Evolutionary conservation across 192 early-diverging fungal species (phyloP).

Genomic region (Chytriomyces sp.): DNA sequence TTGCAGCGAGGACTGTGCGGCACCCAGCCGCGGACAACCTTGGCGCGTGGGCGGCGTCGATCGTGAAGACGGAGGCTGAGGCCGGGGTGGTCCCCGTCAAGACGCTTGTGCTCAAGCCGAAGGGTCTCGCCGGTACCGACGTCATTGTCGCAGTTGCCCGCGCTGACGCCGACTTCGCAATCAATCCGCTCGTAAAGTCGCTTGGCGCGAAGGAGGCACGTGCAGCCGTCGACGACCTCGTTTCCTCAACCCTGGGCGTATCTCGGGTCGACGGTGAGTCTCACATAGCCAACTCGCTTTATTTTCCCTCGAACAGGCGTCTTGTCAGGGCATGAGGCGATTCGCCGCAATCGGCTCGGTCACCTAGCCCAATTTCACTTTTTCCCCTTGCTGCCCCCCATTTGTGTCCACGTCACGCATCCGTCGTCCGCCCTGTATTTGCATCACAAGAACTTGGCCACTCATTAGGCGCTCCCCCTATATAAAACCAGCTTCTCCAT

Average conservation of each 20-base stretch:
- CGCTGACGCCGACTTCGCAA: conserved; percentile 49
- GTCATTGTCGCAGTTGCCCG: conserved; percentile 67
- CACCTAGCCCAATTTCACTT: not conserved
- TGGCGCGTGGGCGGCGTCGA: not conserved
- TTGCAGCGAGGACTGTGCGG: not conserved
- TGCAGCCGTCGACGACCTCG: conserved; percentile 70
- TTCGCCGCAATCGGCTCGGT: too few species aligned
- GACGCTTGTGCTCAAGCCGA: conserved; percentile 80
- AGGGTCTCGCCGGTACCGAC: conserved; percentile 53
- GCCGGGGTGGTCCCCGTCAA: conserved; percentile 51
- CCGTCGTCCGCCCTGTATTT: not conserved
- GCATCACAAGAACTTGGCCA: not conserved
- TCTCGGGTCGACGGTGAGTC: conserved; percentile 66
- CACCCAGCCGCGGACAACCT: not conserved
- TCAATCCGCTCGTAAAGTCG: conserved; percentile 32
- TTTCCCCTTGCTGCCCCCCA: not conserved
- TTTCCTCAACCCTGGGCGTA: conserved; percentile 52
- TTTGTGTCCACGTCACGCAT: conserved; percentile 1
- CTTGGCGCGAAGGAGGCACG: conserved; percentile 63
- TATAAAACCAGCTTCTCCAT: conserved; percentile 71
- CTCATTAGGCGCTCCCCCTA: too few species aligned
- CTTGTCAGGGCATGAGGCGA: too few species aligned
- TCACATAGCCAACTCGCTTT: too few species aligned
- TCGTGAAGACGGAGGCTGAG: not conserved
- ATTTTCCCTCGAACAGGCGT: not conserved